Evolutionary conservation across 1,284 basidiomycete species (phyloP).

Genomic region (Fistulina hepatica): DNA sequence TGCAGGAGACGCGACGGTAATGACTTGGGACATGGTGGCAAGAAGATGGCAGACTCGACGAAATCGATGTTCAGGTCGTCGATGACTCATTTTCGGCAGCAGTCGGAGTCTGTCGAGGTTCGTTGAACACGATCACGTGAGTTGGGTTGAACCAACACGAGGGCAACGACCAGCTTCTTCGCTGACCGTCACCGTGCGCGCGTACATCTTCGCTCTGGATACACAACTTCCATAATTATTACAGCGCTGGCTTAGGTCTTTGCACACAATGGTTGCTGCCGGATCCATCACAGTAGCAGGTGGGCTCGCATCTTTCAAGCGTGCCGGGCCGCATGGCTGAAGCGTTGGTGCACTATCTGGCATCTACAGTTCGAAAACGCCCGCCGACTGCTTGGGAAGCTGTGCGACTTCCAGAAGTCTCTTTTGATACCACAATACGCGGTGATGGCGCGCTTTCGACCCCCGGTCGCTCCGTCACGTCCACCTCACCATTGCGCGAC

Average conservation of each 20-base stretch:
- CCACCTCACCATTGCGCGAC: constrained; percentile 52
- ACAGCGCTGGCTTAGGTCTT: too few relatives aligned
- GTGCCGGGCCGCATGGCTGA: constrained; percentile 15
- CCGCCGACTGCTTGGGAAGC: constrained; percentile 81
- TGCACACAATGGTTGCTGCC: constrained; percentile 78
- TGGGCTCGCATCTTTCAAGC: too few relatives aligned
- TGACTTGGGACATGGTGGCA: constrained; percentile 27
- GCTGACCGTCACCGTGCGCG: too few relatives aligned
- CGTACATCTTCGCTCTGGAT: too few relatives aligned
- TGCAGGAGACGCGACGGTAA: constrained; percentile 62
- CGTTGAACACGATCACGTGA: too few relatives aligned
- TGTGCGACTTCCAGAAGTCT: constrained; percentile 63
- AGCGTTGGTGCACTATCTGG: constrained; percentile 12
- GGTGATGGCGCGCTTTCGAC: constrained; percentile 76
- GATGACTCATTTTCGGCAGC: too few relatives aligned
- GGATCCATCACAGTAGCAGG: constrained; percentile 84
- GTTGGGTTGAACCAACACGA: too few relatives aligned
- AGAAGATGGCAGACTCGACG: too few relatives aligned
- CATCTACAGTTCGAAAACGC: constrained; percentile 70
- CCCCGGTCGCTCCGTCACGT: constrained; percentile 39
- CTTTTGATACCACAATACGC: constrained; percentile 58
- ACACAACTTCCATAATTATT: too few relatives aligned
- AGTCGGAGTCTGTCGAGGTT: too few relatives aligned
- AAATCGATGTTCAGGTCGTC: too few relatives aligned
- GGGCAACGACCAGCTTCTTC: too few relatives aligned